Base-by-base conservation (phyloP, 495 filamentous ascomycete species). In the Staphylotrichum longicolle region DNA sequence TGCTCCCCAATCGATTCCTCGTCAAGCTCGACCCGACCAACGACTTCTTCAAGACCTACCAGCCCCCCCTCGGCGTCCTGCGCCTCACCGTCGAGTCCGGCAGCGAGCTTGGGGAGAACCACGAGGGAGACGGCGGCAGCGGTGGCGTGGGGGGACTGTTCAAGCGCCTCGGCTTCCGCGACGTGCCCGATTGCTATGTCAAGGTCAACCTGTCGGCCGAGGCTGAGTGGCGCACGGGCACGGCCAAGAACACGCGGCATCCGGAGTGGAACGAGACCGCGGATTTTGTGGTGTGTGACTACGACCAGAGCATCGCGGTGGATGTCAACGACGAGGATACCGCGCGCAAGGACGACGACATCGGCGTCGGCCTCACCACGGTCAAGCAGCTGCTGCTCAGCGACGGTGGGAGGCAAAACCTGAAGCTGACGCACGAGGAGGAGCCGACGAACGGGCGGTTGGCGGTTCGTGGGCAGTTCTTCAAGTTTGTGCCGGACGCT, bases 1-100 rank as follows among this genome's bases (percentile, higher is more conserved):
- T 74, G n/a, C 68, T 78, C 27, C 76, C 76, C 11, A 78, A 78
- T 68, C 74, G 76, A 15, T 74, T 74, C 67, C 65, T 77, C 37
- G 68, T 77, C 63, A 77, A 75, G 60, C 65, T 78, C 10, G 76
- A 75, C 63, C 45, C 73, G 5, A 67, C 47, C 66, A 75, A 71
- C 65, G 73, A 77, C 63, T 77, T 71, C 64, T 75, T 78, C 71
- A 71, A 72, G 62, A 73, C 77, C 9, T 76, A 74, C 65, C 72
- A 74, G 46, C 70, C 70, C 60, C 73, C 70, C 9, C 66, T 70
- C 42, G 77, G 77, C 51, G 65, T 77, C 34, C 53, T 78, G 46
- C 74, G 75, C 2, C 66, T 79, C 12, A 78, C 75, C 4, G 58
- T 77, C 54, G 72, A 75, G 59, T 72, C 72, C 27, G 77, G 69